A percentile compares a stretch with the other conserved stretches of the same genome.
phyloP scores from a whole-genome alignment of 2,329 filamentous ascomycete genomes.

The Epichloe elymi region DNA sequence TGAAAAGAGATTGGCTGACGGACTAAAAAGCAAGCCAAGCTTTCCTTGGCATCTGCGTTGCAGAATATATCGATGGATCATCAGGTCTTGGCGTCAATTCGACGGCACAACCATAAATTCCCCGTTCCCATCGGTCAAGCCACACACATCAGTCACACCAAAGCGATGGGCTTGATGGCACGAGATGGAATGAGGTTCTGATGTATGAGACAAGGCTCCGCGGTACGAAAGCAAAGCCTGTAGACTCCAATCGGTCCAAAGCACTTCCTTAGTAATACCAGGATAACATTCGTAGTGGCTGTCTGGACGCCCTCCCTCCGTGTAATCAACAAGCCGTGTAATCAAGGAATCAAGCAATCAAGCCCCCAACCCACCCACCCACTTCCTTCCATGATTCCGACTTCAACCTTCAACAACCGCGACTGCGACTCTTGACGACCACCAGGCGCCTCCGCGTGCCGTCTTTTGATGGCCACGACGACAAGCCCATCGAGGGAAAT shows the following conservation, averaged over 20 bases:
- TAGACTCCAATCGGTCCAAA: too few species aligned
- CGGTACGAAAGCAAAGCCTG: too few species aligned
- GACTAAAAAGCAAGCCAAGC: conserved; percentile 12
- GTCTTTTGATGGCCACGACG: not conserved
- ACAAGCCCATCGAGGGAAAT: not conserved
- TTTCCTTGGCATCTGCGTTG: conserved; percentile 17
- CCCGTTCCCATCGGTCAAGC: not conserved
- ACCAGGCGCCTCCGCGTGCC: not conserved
- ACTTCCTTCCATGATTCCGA: not conserved
- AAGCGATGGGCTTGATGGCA: not conserved
- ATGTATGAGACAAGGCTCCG: too few species aligned
- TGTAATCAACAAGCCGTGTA: too few species aligned
- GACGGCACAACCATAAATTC: not conserved
- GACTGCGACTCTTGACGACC: not conserved
- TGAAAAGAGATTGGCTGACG: not conserved
- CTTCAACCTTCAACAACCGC: not conserved
- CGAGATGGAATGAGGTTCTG: too few species aligned
- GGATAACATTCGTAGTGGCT: too few species aligned
- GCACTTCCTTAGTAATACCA: too few species aligned
- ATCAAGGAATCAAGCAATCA: too few species aligned
- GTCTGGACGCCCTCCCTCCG: too few species aligned
- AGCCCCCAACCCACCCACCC: not conserved
- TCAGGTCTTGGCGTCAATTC: not conserved
- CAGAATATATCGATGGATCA: not conserved
- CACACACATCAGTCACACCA: not conserved